Evolutionary conservation across 495 filamentous ascomycete species (phyloP), one percentile per base, ranked within the genome.

Genomic region (Collariella sp.): DNA sequence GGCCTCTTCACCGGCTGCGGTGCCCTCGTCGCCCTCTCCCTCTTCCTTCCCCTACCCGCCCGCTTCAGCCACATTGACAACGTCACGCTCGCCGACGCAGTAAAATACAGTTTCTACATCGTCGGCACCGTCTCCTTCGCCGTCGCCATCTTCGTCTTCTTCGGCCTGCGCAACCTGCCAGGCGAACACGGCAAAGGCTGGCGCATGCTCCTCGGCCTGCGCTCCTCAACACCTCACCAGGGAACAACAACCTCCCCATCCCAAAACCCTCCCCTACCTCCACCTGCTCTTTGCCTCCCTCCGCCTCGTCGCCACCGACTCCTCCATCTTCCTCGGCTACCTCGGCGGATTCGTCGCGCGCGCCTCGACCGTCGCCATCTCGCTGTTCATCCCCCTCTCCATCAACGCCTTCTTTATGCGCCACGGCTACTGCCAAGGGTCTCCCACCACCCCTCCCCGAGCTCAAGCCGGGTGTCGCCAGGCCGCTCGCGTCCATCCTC

Each of bases 291-390:
- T 75, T 2, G 78, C 82, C n/a, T 83, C 89, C 0, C 63, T 91
- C 39, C 68, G 71, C 7, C 72, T 95, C n/a, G 91, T 87, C 12
- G 80, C 87, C 57, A 81, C 73, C 19, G 84, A 91, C 63, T 73
- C 78, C 22, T 79, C 83, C 46, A 91, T 99, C 62, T 83, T 83
- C 36, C 76, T 97, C 0, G 89, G 87, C 16, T 99, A 97, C 61
- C 70, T 96, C 0, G 93, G 91, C 52, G 91, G 91, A 15, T 96
- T 99, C 58, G 91, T 97, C 1, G 93, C 94, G 5, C 83, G 93
- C 46, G 88, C 93, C 11, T 95, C 89, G n/a, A 95, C 90, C 0
- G 91, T 99, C 39, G 91, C 85, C 11, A 95, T 97, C 50, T 91
- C 88, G 1, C 75, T 96, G 9, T 99, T 96, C 72, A 84, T 99